Evolutionary conservation across 331 rosid species (phyloP), one percentile per base, ranked within the genome.

Genomic region (Saraca asoca): DNA sequence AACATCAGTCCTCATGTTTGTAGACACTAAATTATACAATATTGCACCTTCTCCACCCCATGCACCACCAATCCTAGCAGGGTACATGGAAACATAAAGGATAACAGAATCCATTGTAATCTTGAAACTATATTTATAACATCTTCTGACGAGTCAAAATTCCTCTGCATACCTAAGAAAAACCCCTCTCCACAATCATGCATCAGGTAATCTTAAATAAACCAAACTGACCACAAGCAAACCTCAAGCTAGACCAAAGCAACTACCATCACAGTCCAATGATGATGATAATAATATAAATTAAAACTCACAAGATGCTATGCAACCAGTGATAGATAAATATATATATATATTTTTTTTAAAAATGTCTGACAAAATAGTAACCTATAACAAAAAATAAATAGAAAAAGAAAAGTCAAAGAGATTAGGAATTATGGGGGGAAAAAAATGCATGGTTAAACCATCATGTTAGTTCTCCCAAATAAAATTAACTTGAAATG

Each of bases 191-290:
- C 39, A 18, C 20, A 17, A 68, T 42, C 58, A 41, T 7, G 52
- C 45, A 54, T 45, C 34, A 68, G 16, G 17, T 6, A 68, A 55
- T 7, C 16, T n/a, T 15, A 4, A 29, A 29, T 31, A 43, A 42
- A 14, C 20, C 43, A 12, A 43, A 29, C 54, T 42, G 7, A 68
- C 56, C 9, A 43, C 34, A 54, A 66, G 62, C 12, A 66, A 52
- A 42, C 62, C 34, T 43, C 14, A 29, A 51, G 62, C 41, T 31
- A 12, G 51, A 39, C 52, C 9, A 52, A 62, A 9, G 2, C 48
- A 58, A 13, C 31, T 9, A 12, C 7, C 13, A 12, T 1, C 18
- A 3, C 7, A 20, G 20, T 62, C 43, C n/a, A 45, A 24, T 33
- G 12, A 57, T 35, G n/a, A n/a, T n/a, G 31, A 24, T 63, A 29